Evolutionary conservation across 2,329 filamentous ascomycete species (phyloP), one percentile per base, ranked within the genome.

Genomic region (Berkeleyomyces rouxiae): DNA sequence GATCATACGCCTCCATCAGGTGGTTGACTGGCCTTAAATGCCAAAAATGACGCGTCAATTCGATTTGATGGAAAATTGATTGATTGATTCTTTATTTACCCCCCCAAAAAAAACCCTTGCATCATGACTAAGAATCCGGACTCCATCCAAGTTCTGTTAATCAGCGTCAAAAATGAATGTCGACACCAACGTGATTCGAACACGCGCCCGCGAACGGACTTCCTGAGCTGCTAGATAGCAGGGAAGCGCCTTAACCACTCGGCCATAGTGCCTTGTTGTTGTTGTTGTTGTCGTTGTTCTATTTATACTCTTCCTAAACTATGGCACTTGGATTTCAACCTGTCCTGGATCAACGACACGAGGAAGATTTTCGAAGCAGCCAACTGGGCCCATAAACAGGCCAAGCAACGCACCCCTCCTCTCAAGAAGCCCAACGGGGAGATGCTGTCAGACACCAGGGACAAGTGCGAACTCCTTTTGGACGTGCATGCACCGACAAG

Each of bases 1-100:
- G 73, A 36, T 80, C 73, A 47, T 61, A 63, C 11, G 63, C 61
- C 13, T 59, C 47, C 60, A 64, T 62, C 10, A 23, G 23, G 23
- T 23, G 23, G 23, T 23, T 23, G 23, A 23, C 23, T 53, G 33
- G 10, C 23, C 23, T 23, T 23, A 23, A 23, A 23, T 23, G 23
- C 2, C 23, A 23, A 23, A 23, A 23, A 23, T 23, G 2, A 23
- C 23, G 23, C 23, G 23, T 23, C 1, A 23, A 23, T 23, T 23
- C 23, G 2, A 23, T 23, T 23, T 23, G 23, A 23, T 23, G 23
- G n/a, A n/a, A n/a, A n/a, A n/a, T n/a, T n/a, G n/a, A n/a, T n/a
- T n/a, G n/a, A n/a, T n/a, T n/a, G n/a, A n/a, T n/a, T n/a, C n/a
- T n/a, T n/a, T n/a, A n/a, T n/a, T n/a, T n/a, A n/a, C n/a, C n/a